These are phyloP conservation scores for Pseudopithomyces chartarum DNA, from an alignment of 2,329 filamentous ascomycete species.

Conservation along the genomic window DNA sequence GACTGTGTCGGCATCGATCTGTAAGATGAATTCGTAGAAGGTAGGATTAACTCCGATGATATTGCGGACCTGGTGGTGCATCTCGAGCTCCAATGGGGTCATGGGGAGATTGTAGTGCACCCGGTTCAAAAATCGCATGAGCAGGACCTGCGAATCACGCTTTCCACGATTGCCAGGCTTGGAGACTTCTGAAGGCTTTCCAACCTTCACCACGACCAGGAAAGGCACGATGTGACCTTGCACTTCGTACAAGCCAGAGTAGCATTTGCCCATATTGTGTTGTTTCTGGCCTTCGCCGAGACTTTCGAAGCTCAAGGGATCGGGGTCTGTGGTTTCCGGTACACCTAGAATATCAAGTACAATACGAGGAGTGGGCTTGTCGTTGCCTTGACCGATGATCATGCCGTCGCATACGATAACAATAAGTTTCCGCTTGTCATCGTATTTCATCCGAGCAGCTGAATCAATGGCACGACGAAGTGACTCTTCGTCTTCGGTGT, in stretches of 20 bases:
- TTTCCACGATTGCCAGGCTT: conserved; percentile 94
- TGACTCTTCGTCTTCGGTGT: conserved; percentile 98
- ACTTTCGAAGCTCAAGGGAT: conserved; percentile 94
- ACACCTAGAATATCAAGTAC: conserved; percentile 97
- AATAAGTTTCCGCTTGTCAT: conserved; percentile 96
- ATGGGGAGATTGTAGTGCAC: conserved; percentile 97
- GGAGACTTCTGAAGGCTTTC: conserved; percentile 76
- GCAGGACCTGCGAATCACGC: conserved; percentile 97
- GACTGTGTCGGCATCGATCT: conserved; percentile 97
- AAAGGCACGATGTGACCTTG: conserved; percentile 98
- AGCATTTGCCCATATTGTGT: conserved; percentile 99
- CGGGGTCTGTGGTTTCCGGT: conserved; percentile 89
- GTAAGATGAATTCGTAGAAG: conserved; percentile 95
- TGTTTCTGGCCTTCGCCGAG: conserved; percentile 95
- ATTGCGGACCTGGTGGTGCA: conserved; percentile 98
- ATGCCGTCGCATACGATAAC: conserved; percentile 96
- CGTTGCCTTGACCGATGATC: conserved; percentile 99
- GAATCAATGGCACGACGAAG: conserved; percentile 97
- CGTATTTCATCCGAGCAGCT: conserved; percentile 91
- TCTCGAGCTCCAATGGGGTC: conserved; percentile 95
- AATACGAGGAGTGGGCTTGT: conserved; percentile 91
- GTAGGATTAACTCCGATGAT: conserved; percentile 98
- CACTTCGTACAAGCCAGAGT: conserved; percentile 96
- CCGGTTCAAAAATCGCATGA: conserved; percentile 99
- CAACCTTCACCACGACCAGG: conserved; percentile 94